phyloP scores from a whole-genome alignment of 805 yeast genomes.

The Tetrapisispora taiwanensis region DNA sequence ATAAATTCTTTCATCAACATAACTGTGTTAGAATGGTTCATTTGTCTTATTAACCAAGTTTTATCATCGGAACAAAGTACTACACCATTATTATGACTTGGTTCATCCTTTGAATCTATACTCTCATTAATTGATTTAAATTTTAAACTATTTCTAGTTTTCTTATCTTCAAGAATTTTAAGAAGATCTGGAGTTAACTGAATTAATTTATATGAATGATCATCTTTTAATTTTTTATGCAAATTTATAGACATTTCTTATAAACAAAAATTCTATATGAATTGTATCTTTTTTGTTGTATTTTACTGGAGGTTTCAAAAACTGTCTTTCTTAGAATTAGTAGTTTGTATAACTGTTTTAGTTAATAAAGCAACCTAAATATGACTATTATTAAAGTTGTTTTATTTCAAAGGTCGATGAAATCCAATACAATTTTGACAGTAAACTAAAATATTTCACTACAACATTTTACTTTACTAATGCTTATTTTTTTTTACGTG shows the following conservation, averaged over 20 bases:
- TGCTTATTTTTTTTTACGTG: neutral
- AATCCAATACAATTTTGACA: too few relatives aligned
- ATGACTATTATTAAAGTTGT: too few relatives aligned
- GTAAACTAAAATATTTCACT: too few relatives aligned
- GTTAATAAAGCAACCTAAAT: too few relatives aligned
- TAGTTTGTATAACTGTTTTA: too few relatives aligned
- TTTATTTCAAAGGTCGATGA: too few relatives aligned
- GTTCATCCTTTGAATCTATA: slow-evolving; percentile 3
- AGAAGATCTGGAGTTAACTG: slow-evolving; percentile 45
- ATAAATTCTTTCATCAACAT: slow-evolving; percentile 36
- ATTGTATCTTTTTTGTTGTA: too few relatives aligned
- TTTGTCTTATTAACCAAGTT: slow-evolving; percentile 62
- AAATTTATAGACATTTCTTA: slow-evolving; percentile 3
- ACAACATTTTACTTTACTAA: too few relatives aligned
- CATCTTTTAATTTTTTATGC: slow-evolving; percentile 15
- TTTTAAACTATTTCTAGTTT: slow-evolving; percentile 9
- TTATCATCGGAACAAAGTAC: slow-evolving; percentile 49
- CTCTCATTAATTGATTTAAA: slow-evolving; percentile 21
- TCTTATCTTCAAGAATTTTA: slow-evolving; percentile 21
- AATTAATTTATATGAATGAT: slow-evolving; percentile 36
- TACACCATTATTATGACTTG: slow-evolving; percentile 31
- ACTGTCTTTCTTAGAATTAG: too few relatives aligned
- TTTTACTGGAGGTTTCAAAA: too few relatives aligned
- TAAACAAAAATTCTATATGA: neutral
- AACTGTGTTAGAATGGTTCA: slow-evolving; percentile 83